Conservation (phyloP, 2,329 filamentous ascomycete genomes). For the Drechslera avenae region DNA sequence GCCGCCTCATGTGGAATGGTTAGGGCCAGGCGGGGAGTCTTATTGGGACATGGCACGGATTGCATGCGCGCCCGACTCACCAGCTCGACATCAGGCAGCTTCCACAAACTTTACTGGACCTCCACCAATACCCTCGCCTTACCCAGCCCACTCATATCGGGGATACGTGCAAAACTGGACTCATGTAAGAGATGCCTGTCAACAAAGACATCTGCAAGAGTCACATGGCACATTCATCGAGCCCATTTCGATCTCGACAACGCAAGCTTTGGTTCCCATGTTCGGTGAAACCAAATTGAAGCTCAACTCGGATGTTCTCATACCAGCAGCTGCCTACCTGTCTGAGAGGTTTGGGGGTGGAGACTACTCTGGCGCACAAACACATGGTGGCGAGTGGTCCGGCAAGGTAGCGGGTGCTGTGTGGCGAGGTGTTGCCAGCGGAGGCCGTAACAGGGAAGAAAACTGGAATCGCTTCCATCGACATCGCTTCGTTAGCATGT, state of each 20-base stretch:
- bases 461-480: conserved; percentile 77
- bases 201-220: conserved; percentile 52
- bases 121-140: conserved; percentile 33
- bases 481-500: conserved; percentile 75
- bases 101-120: conserved; percentile 47
- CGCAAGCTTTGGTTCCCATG: conserved; percentile 53
- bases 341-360: conserved; percentile 41
- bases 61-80: conserved; percentile 49
- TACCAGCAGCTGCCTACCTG: conserved; percentile 59
- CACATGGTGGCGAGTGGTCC: conserved; percentile 50
- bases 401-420: conserved; percentile 50
- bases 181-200: conserved; percentile 52
- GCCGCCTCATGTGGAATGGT: conserved; percentile 40
- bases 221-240: conserved; percentile 57
- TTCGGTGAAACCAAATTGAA: conserved; percentile 58
- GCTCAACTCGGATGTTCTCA: conserved; percentile 58
- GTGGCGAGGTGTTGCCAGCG: conserved; percentile 57
- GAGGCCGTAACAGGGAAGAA: conserved; percentile 53
- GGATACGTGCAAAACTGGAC: conserved; percentile 58
- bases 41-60: conserved; percentile 53
- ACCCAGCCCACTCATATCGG: conserved; percentile 42
- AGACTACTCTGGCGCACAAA: conserved; percentile 50
- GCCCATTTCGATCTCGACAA: conserved; percentile 54
- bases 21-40: conserved; percentile 24
- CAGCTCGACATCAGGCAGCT: conserved; percentile 40